Evolutionary conservation across 1,284 basidiomycete species (phyloP), one percentile per base, ranked within the genome.

Genomic region (Pterula multifida): DNA sequence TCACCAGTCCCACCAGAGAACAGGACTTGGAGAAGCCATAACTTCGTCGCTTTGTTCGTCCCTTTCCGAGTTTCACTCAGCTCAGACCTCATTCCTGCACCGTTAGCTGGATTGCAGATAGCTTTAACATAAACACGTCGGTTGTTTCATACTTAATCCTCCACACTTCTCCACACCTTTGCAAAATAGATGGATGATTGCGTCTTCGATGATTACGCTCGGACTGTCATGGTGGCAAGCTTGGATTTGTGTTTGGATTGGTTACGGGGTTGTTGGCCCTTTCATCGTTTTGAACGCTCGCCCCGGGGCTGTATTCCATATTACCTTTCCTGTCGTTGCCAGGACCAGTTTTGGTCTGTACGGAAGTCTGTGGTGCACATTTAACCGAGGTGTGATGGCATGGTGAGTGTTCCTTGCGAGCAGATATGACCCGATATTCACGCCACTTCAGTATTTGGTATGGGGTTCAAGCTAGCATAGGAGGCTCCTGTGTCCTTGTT

Each of bases 151-250:
- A 1, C 57, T 55, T 12, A 24, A 44, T 26, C 24, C 19, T 45
- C 28, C 17, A 45, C 15, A 4, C 23, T 32, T 42, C 36, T 36
- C 52, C 48, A 45, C 50, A 49, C 49, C 45, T 49, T 39, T 47
- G 24, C 48, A 17, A 39, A 55, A 47, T 52, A 83, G 80, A 55
- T 85, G 79, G 81, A 81, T 82, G 79, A 84, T 85, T 54, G 79
- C 73, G 0, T 82, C 80, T 15, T 81, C 81, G 3, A 86, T 89
- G 83, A 78, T 85, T 42, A 75, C 80, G 51, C 67, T 80, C 9
- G 85, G 85, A 2, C 70, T 90, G 22, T 81, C 78, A 0, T 90
- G 85, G 85, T 90, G 85, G 85, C 84, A 88, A 61, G 80, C 85
- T 11, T 86, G 82, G 83, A 70, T 86, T 36, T 79, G 81, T 58